Percentiles rank a stretch among this genome's conserved stretches.
These are phyloP conservation scores for Venturia pyrina DNA, from an alignment of 2,329 filamentous ascomycete species.

Conservation along the genomic window DNA sequence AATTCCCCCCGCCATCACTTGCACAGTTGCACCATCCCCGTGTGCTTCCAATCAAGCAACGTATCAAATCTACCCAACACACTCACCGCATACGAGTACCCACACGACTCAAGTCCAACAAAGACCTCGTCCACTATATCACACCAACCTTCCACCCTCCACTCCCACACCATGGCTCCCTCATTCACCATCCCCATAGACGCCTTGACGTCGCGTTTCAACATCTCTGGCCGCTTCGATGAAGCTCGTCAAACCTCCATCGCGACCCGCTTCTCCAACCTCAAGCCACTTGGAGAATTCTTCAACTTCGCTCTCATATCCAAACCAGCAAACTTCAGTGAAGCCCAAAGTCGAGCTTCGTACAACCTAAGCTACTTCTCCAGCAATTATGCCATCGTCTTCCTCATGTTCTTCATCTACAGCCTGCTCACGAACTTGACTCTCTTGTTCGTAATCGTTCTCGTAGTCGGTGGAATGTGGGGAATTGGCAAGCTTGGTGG, in stretches of 20 bases:
- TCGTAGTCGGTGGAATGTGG: conserved; percentile 80
- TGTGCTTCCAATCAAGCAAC: conserved; percentile 2
- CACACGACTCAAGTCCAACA: conserved; percentile 3
- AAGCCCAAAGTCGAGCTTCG: conserved; percentile 86
- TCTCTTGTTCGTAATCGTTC: conserved; percentile 84
- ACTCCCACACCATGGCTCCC: conserved; percentile 7
- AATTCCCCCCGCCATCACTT: not conserved
- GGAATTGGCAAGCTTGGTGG: conserved; percentile 85
- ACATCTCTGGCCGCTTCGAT: conserved; percentile 75
- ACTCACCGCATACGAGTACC: not conserved
- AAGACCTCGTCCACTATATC: not conserved
- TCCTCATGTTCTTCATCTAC: conserved; percentile 93
- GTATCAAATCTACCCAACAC: not conserved
- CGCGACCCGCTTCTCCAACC: conserved; percentile 77
- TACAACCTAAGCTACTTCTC: conserved; percentile 97
- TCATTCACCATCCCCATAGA: conserved; percentile 83
- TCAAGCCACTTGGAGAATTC: conserved; percentile 86
- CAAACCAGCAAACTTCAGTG: conserved; percentile 83
- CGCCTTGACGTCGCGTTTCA: conserved; percentile 80
- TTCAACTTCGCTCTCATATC: conserved; percentile 91
- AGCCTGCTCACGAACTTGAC: conserved; percentile 78
- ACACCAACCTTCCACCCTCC: not conserved
- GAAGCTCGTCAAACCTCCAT: conserved; percentile 71
- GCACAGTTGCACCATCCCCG: not conserved
- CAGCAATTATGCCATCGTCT: conserved; percentile 93